Evolutionary conservation across 768 basidiomycete genomes (phyloP), one percentile per base, ranked within the genome.

Genomic region (Candolleomyces eurysporus): DNA sequence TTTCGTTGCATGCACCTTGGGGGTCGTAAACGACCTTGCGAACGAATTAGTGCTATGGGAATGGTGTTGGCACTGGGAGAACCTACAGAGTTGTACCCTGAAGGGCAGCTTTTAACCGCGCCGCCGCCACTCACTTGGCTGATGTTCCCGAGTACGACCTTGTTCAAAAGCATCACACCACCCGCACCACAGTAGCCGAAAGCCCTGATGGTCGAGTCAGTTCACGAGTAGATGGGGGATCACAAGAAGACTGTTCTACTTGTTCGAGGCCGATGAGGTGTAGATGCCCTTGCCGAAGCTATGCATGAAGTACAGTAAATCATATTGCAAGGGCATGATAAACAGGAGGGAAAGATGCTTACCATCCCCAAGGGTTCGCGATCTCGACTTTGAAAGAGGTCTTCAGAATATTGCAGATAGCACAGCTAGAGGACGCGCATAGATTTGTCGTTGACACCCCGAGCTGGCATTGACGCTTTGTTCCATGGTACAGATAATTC

Each of bases 291-390:
- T 10, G 6, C 66, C 66, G 59, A 63, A 67, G 17, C 66, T 67
- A 32, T 7, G 14, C 14, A 13, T 7, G 5, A 4, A 19, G 3
- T 26, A 26, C 31, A 17, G 39, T 31, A 39, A 43, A 14, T 56
- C 19, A 16, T 2, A 2, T 31, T 26, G 17, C 21, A 51, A 2
- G 1, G 30, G 9, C 6, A 32, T 11, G 5, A 59, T 5, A 6
- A 19, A 8, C 11, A 49, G 43, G 11, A 19, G 48, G 36, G 7
- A 21, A 17, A 45, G n/a, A 10, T 53, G 63, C 71, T 66, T 57
- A 74, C 73, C 66, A 66, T 59, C 73, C 71, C 21, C 8, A 26
- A 26, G 26, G 53, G n/a, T 51, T 59, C 1, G 62, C 66, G 16
- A 64, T 36, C 36, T 32, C 56, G 10, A 50, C 56, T 30, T 61